phyloP scores from a whole-genome alignment of 2,329 filamentous ascomycete genomes.

The Xylariaceae sp. region DNA sequence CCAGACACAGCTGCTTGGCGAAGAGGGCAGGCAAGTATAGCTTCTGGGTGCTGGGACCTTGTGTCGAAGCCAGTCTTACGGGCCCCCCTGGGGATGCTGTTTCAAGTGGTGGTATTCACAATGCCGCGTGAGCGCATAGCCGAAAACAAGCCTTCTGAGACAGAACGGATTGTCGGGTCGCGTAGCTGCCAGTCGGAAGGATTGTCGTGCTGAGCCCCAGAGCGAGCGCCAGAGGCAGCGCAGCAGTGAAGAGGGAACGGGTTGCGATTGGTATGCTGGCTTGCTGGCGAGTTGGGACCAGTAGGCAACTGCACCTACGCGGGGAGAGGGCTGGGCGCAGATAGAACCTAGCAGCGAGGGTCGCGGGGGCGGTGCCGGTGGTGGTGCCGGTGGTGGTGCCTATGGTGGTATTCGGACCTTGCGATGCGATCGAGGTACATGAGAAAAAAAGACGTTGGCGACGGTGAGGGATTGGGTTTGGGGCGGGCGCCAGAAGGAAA shows the following conservation, averaged over 20 bases:
- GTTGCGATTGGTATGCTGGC: not conserved
- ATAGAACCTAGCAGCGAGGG: too few species aligned
- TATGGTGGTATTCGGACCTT: too few species aligned
- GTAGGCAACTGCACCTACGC: not conserved
- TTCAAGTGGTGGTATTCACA: conserved; percentile 16
- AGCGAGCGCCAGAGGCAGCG: not conserved
- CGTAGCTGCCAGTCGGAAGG: not conserved
- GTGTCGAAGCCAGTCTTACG: conserved; percentile 10
- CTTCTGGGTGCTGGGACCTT: conserved; percentile 7
- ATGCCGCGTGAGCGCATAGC: conserved; percentile 11
- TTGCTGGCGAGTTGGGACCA: not conserved
- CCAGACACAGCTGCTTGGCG: conserved; percentile 5
- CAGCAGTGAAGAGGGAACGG: not conserved
- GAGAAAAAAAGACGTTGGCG: conserved; percentile 9
- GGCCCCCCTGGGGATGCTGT: conserved; percentile 11
- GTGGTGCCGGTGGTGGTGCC: too few species aligned
- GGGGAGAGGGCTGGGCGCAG: too few species aligned
- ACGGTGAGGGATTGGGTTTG: conserved; percentile 5
- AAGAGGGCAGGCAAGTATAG: conserved; percentile 5
- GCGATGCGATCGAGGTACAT: conserved; percentile 1
- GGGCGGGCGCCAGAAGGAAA: conserved; percentile 6
- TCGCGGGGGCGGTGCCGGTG: too few species aligned
- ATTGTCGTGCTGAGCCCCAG: not conserved
- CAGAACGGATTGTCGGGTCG: conserved; percentile 2
- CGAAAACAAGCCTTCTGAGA: conserved; percentile 6